Base-by-base conservation (phyloP, 2,329 filamentous ascomycete species). In the Pseudogymnoascus sp. region DNA sequence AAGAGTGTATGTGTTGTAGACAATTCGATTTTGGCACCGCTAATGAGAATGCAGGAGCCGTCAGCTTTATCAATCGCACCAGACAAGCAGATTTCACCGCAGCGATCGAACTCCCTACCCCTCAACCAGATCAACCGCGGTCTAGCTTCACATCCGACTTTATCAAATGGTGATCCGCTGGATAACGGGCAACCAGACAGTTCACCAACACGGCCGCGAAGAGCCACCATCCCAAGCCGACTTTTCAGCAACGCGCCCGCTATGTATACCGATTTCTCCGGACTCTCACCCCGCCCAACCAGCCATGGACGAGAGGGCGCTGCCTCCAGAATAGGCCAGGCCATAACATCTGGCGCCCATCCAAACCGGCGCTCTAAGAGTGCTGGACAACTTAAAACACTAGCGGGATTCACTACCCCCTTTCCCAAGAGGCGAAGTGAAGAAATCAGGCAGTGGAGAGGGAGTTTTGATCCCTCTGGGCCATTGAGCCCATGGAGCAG, bases 371-470 rank as follows among this genome's bases (percentile, higher is more conserved):
- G 84, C 52, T 87, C 84, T 1, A 77, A 83, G 58, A 87, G 84
- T 65, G 70, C 87, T 9, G 84, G 83, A 0, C 81, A 82, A 8
- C 73, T 86, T 18, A 74, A 48, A 48, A 48, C 42, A n/a, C 42
- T 48, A 8, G 8, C 42, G 13, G 42, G 42, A 5, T 48, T 48
- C 7, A 29, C 42, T n/a, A 27, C 42, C 1, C 25, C 42, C 42
- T 29, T 48, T 13, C 63, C 71, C 3, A 78, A 83, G 45, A 79
- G 83, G 36, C 79, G 84, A 31, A 87, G 83, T 68, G 83, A 85
- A 61, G 85, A 87, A 70, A 85, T 87, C 39, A 80, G 82, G 10
- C 84, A 83, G 67, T 87, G 84, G 83, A 78, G 85, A 64, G 80
- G 83, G 67, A 86, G 84, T 64, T 83, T 84, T 65, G 80, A 79